Evolutionary conservation across 495 filamentous ascomycete species (phyloP).

Genomic region (Cairneyella variabilis): DNA sequence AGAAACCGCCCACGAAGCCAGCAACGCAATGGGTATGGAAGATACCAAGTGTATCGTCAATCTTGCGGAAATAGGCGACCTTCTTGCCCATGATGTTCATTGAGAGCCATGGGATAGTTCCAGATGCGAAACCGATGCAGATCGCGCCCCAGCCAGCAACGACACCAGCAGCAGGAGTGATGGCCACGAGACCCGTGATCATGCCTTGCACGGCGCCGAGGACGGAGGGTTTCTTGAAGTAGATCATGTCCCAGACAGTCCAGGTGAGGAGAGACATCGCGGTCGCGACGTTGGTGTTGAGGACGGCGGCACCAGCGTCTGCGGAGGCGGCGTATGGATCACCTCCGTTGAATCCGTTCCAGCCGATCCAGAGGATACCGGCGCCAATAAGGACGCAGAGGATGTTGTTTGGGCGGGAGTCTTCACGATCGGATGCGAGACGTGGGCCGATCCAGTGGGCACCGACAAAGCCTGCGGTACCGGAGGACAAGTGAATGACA

Average conservation of each 20-base stretch:
- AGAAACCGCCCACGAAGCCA: slow-evolving; percentile 49
- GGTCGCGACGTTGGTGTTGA: slow-evolving; percentile 53
- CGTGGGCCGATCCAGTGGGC: slow-evolving; percentile 53
- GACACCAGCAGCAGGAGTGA: slow-evolving; percentile 53
- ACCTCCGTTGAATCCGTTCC: slow-evolving; percentile 58
- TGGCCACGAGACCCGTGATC: slow-evolving; percentile 53
- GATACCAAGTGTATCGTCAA: slow-evolving; percentile 50
- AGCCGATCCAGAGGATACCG: slow-evolving; percentile 54
- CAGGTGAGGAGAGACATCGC: slow-evolving; percentile 49
- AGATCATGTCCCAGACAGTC: slow-evolving; percentile 42
- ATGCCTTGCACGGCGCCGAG: slow-evolving; percentile 51
- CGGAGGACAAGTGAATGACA: slow-evolving; percentile 54
- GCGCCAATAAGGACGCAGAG: slow-evolving; percentile 47
- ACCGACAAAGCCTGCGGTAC: slow-evolving; percentile 51
- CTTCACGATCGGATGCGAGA: slow-evolving; percentile 43
- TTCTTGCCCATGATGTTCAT: slow-evolving; percentile 52
- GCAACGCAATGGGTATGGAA: slow-evolving; percentile 53
- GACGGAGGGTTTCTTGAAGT: slow-evolving; percentile 48
- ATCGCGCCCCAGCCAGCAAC: slow-evolving; percentile 55
- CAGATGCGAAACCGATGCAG: slow-evolving; percentile 45
- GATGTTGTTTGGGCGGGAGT: slow-evolving; percentile 49
- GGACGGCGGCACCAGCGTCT: slow-evolving; percentile 52
- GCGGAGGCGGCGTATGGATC: slow-evolving; percentile 52
- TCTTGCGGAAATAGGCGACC: slow-evolving; percentile 38
- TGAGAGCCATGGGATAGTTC: slow-evolving; percentile 48